Evolutionary conservation across 2,329 filamentous ascomycete species (phyloP).

Genomic region (Aspergillus persii): DNA sequence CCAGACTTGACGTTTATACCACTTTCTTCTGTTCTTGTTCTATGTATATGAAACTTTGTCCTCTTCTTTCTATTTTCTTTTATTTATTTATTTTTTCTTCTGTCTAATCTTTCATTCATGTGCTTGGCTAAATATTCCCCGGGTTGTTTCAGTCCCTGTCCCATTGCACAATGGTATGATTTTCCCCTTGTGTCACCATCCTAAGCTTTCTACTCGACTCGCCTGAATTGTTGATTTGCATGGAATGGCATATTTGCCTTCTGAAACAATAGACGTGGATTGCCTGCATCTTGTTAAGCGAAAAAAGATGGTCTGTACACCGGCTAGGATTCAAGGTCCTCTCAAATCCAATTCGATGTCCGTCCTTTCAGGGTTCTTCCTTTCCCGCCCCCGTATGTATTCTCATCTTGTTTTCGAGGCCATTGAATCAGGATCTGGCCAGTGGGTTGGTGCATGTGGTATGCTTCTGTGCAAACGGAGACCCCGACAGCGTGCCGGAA

Average conservation of each 20-base stretch:
- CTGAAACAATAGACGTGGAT: slow-evolving; percentile 9
- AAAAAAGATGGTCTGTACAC: too few relatives aligned
- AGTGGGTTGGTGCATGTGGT: too few relatives aligned
- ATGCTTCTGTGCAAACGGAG: too few relatives aligned
- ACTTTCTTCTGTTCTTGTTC: slow-evolving; percentile 7
- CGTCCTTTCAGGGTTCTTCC: too few relatives aligned
- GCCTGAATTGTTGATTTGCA: neutral
- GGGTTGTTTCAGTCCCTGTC: slow-evolving; percentile 3
- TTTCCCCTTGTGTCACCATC: neutral
- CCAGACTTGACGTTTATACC: slow-evolving; percentile 18
- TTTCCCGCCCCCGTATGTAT: too few relatives aligned
- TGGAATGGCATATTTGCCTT: neutral
- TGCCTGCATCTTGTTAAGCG: neutral
- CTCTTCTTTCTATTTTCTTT: slow-evolving; percentile 6
- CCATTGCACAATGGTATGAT: slow-evolving; percentile 3
- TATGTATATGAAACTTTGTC: slow-evolving; percentile 18
- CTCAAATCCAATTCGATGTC: too few relatives aligned
- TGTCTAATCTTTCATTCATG: slow-evolving; percentile 12
- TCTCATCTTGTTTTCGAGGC: too few relatives aligned
- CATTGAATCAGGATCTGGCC: too few relatives aligned
- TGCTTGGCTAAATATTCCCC: slow-evolving; percentile 14
- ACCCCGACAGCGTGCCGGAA: too few relatives aligned
- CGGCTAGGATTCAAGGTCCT: too few relatives aligned
- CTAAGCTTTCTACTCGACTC: slow-evolving; percentile 1
- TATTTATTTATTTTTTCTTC: slow-evolving; percentile 10